Conservation (phyloP, 2,329 filamentous ascomycete genomes). For the Cordyceps farinosa region DNA sequence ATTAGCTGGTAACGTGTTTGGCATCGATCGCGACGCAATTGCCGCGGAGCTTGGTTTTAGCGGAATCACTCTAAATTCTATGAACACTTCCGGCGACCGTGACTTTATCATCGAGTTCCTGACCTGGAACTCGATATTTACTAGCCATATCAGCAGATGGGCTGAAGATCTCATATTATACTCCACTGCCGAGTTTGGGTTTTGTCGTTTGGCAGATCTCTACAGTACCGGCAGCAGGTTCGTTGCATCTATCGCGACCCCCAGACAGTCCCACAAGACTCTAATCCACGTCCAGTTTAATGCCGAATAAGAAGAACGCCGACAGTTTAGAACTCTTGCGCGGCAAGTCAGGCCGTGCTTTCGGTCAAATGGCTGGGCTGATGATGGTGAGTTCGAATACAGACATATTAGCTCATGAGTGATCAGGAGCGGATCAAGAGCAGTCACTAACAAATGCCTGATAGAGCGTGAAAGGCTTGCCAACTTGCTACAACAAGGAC, state of each 20-base stretch:
- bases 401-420: slow-evolving; percentile 26
- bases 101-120: slow-evolving; percentile 72
- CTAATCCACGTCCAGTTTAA: slow-evolving; percentile 30
- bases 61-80: slow-evolving; percentile 64
- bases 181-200: slow-evolving; percentile 71
- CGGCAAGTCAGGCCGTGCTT: slow-evolving; percentile 71
- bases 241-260: slow-evolving; percentile 32
- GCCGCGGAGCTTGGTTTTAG: slow-evolving; percentile 67
- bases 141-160: slow-evolving; percentile 69
- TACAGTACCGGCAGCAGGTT: slow-evolving; percentile 66
- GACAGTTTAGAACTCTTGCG: slow-evolving; percentile 70
- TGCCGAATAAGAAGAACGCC: slow-evolving; percentile 83
- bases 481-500: slow-evolving; percentile 75
- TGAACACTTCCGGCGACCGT: slow-evolving; percentile 66
- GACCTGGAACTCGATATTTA: slow-evolving; percentile 66
- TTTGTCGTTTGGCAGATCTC: slow-evolving; percentile 71
- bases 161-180: slow-evolving; percentile 86
- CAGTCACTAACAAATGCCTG: slow-evolving; percentile 27
- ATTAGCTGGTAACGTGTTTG: slow-evolving; percentile 29
- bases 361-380: slow-evolving; percentile 77
- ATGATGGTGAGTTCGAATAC: slow-evolving; percentile 48
- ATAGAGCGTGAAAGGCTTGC: slow-evolving; percentile 56
- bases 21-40: slow-evolving; percentile 31
- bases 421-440: slow-evolving; percentile 26
- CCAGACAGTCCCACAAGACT: slow-evolving; percentile 9